Conservation (phyloP, 306 rosid genomes). For the Crotalaria pallida region DNA sequence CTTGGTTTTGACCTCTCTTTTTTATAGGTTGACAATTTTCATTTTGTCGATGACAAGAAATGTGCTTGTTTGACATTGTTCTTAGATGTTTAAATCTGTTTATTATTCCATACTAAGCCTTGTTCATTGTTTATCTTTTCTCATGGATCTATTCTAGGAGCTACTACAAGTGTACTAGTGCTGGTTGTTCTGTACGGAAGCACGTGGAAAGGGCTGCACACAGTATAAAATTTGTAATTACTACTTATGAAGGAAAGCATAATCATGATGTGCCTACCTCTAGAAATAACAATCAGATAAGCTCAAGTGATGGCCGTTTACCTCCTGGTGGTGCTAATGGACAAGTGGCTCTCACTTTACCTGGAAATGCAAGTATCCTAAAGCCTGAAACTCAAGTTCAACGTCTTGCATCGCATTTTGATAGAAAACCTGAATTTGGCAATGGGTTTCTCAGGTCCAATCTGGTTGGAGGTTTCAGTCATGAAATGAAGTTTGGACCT, state of each 20-base stretch:
- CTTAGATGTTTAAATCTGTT: background rate
- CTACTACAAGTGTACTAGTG: conserved; percentile 94
- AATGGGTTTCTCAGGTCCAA: conserved; percentile 40
- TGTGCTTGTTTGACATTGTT: background rate
- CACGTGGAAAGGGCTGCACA: conserved; percentile 93
- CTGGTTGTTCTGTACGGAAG: conserved; percentile 78
- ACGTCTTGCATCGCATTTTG: conserved; percentile 49
- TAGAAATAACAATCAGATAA: conserved; percentile 51
- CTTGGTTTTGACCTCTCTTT: background rate
- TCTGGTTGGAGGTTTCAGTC: conserved; percentile 45
- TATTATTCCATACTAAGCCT: background rate
- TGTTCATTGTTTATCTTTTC: background rate
- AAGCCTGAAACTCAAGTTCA: conserved; percentile 47
- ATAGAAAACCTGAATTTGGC: conserved; percentile 56
- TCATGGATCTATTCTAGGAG: conserved; percentile 73
- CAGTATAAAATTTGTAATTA: conserved; percentile 59
- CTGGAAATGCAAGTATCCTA: conserved; percentile 27
- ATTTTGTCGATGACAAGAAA: background rate
- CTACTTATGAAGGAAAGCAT: conserved; percentile 89
- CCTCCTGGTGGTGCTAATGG: conserved; percentile 30
- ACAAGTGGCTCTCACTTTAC: conserved; percentile 34
- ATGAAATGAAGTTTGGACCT: conserved; percentile 52
- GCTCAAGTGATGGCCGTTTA: conserved; percentile 34
- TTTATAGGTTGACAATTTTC: background rate
- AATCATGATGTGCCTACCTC: conserved; percentile 81